phyloP scores from a whole-genome alignment of 2,329 filamentous ascomycete genomes.

The Coniochaeta pulveracea region DNA sequence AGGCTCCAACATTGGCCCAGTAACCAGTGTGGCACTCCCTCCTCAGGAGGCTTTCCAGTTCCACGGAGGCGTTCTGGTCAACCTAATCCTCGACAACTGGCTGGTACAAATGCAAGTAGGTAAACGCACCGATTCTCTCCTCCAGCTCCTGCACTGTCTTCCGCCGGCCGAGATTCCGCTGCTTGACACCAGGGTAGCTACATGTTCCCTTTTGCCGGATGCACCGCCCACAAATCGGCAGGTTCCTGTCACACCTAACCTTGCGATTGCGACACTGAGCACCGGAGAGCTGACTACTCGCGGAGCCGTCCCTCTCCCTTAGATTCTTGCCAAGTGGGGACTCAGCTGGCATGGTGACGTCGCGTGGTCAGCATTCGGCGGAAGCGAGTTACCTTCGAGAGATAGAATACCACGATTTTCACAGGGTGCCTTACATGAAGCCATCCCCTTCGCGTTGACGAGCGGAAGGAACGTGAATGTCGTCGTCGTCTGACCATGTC shows the following conservation, averaged over 20 bases:
- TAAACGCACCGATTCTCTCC: background rate
- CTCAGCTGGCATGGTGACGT: no score
- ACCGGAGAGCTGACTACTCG: background rate
- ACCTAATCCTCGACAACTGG: background rate
- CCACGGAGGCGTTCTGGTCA: background rate
- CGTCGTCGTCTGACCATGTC: no score
- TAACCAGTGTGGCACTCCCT: background rate
- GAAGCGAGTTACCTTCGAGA: no score
- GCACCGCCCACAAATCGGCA: background rate
- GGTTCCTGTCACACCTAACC: constrained; percentile 1
- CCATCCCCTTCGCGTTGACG: no score
- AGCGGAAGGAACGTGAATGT: no score
- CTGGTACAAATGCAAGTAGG: no score
- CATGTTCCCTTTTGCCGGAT: background rate
- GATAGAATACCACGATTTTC: no score
- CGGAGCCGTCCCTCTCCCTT: background rate
- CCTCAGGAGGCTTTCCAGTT: background rate
- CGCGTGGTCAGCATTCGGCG: no score
- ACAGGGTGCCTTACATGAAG: no score
- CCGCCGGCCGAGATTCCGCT: background rate
- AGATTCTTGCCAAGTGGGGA: no score
- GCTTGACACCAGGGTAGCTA: background rate
- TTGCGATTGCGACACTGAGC: constrained; percentile 1
- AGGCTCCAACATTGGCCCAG: background rate
- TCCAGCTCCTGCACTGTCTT: constrained; percentile 2